Conservation (phyloP, 495 filamentous ascomycete genomes). For the Xylaria longipes region DNA sequence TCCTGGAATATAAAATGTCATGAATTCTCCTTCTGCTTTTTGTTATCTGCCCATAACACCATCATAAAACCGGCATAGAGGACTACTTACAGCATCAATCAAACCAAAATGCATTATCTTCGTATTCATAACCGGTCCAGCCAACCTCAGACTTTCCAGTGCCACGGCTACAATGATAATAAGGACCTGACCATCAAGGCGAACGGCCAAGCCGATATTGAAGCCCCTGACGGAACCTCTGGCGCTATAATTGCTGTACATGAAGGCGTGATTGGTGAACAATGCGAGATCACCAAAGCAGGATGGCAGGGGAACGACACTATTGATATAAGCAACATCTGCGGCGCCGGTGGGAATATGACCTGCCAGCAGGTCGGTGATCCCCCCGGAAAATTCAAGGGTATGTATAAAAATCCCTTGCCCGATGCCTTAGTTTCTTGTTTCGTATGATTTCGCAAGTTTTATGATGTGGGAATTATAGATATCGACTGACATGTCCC, state of each 20-base stretch:
- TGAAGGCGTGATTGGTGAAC: slow-evolving; percentile 48
- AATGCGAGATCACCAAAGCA: slow-evolving; percentile 50
- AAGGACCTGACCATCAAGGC: slow-evolving; percentile 41
- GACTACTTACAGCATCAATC: slow-evolving; percentile 14
- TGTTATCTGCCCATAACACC: background rate
- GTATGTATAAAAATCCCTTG: slow-evolving; percentile 1
- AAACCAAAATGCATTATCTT: slow-evolving; percentile 38
- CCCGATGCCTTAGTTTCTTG: background rate
- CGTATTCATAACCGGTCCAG: slow-evolving; percentile 44
- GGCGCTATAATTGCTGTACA: slow-evolving; percentile 50
- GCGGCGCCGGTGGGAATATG: slow-evolving; percentile 51
- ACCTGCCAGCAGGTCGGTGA: slow-evolving; percentile 50
- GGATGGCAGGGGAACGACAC: slow-evolving; percentile 49
- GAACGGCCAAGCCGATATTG: slow-evolving; percentile 31
- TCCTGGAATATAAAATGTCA: slow-evolving; percentile 1
- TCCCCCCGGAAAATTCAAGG: slow-evolving; percentile 43
- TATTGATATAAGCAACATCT: slow-evolving; percentile 51
- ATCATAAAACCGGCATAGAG: background rate
- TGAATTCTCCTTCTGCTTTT: background rate
- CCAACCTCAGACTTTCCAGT: slow-evolving; percentile 46
- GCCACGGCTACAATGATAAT: slow-evolving; percentile 46
- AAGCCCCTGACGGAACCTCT: slow-evolving; percentile 42
- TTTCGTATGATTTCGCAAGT: background rate
- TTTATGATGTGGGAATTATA: background rate
- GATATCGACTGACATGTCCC: background rate